phyloP scores from a whole-genome alignment of 257 asterid genomes.

The Solanum piurae region DNA sequence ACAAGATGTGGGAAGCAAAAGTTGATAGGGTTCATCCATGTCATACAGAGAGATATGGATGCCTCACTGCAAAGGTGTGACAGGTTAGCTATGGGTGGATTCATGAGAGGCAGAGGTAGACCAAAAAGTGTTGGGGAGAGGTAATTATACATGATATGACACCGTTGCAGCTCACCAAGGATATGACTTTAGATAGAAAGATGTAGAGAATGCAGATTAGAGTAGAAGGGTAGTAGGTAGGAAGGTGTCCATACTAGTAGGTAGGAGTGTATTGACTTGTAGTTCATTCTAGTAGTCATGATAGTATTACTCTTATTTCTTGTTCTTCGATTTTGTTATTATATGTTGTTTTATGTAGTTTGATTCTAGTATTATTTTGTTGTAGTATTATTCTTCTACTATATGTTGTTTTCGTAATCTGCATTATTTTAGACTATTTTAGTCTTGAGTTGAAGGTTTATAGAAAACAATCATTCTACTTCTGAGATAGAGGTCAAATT shows the following conservation, averaged over 20 bases:
- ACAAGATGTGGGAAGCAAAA: not conserved
- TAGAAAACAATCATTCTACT: not conserved
- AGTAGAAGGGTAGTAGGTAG: not conserved
- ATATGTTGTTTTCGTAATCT: not conserved
- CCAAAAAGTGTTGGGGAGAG: not conserved
- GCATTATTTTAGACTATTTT: not conserved
- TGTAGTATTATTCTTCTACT: not conserved
- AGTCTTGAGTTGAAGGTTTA: not conserved
- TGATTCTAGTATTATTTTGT: too few species aligned
- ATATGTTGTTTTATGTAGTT: not conserved
- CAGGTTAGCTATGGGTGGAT: too few species aligned
- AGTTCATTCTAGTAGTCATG: not conserved
- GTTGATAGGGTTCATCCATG: not conserved
- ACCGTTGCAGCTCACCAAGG: not conserved
- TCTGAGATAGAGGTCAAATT: not conserved
- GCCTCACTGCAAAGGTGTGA: not conserved
- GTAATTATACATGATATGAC: not conserved
- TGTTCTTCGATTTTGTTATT: not conserved
- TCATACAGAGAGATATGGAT: not conserved
- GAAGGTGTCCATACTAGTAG: not conserved
- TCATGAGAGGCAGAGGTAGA: not conserved
- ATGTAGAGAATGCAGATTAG: not conserved
- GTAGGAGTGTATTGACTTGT: not conserved
- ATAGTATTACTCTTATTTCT: not conserved
- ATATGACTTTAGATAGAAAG: not conserved